phyloP scores from a whole-genome alignment of 345 rosid species.

The Theobroma cacao region DNA sequence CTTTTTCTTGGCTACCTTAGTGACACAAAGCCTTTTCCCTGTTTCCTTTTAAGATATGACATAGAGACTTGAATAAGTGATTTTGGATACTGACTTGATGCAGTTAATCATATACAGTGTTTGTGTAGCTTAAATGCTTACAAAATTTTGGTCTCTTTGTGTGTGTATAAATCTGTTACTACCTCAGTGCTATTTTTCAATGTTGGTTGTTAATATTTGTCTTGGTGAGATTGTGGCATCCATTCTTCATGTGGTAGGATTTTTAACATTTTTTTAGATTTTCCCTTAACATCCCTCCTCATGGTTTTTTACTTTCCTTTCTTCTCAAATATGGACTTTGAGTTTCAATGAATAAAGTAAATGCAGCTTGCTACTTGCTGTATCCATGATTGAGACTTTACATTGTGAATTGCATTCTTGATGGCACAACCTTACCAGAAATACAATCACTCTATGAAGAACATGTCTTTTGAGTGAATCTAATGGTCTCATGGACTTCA shows the following conservation, averaged over 20 bases:
- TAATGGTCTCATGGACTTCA: not conserved
- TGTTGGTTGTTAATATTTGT: not conserved
- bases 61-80: not conserved
- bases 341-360: not conserved
- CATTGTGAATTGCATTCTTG: not conserved
- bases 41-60: not conserved
- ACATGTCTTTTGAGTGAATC: not conserved
- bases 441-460: not conserved
- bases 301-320: not conserved
- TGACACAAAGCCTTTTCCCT: no score
- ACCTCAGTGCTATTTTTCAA: not conserved
- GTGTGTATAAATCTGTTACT: not conserved
- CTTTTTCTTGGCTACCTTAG: no score
- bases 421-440: not conserved
- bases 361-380: not conserved
- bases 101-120: not conserved
- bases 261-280: not conserved
- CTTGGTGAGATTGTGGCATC: not conserved
- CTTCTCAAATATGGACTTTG: not conserved
- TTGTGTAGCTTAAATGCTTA: not conserved
- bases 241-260: not conserved
- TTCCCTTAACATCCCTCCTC: not conserved
- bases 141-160: not conserved
- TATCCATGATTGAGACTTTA: not conserved
- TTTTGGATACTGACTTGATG: not conserved